Conservation (phyloP, 768 basidiomycete genomes). For the Leucosporidium scottii region DNA sequence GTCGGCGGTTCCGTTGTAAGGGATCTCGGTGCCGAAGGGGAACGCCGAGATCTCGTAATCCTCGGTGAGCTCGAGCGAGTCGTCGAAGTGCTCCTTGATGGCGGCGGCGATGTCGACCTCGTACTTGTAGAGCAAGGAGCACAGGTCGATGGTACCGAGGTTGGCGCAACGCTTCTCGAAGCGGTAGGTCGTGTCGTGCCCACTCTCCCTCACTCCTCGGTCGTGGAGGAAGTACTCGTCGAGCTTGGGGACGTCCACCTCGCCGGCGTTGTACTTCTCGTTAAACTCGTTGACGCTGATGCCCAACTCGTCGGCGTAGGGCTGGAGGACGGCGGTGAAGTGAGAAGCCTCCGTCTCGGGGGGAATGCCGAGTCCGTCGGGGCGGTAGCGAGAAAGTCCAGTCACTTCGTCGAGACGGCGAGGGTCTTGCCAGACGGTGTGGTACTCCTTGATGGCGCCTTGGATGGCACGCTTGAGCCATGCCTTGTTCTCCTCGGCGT, state of each 20-base stretch:
- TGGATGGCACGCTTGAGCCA: conserved; percentile 96
- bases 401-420: conserved; percentile 92
- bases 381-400: conserved; percentile 87
- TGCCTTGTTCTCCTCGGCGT: conserved; percentile 66
- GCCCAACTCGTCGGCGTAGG: conserved; percentile 84
- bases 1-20: conserved; percentile 49
- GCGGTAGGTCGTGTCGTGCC: conserved; percentile 68
- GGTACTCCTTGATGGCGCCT: conserved; percentile 98
- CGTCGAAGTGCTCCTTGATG: conserved; percentile 89
- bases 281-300: conserved; percentile 92
- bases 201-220: conserved; percentile 89
- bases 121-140: conserved; percentile 95
- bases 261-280: conserved; percentile 84
- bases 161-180: conserved; percentile 97
- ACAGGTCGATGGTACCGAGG: conserved; percentile 90
- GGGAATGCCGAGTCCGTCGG: conserved; percentile 88
- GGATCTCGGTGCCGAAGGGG: conserved; percentile 58
- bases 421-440: conserved; percentile 90
- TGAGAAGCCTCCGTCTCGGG: conserved; percentile 98
- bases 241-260: conserved; percentile 72
- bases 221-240: conserved; percentile 79
- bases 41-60: conserved; percentile 86
- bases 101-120: conserved; percentile 98
- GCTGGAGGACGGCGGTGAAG: conserved; percentile 95
- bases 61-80: conserved; percentile 83